Evolutionary conservation across 768 basidiomycete species (phyloP).

Genomic region (Suillus bovinus): DNA sequence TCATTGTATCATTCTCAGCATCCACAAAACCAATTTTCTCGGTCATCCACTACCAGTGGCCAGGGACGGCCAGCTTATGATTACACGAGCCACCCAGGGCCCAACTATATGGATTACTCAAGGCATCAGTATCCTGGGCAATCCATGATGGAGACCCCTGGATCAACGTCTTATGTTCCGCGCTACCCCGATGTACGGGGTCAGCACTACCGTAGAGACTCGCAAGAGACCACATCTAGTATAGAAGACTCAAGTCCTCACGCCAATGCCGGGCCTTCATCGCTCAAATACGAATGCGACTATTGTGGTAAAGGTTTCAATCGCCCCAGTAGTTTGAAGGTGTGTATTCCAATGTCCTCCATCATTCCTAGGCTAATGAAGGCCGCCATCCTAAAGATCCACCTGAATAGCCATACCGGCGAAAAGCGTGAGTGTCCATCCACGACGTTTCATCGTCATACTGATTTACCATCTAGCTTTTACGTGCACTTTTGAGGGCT

Average conservation of each 20-base stretch:
- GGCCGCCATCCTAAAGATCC: constrained; percentile 51
- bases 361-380: constrained; percentile 12
- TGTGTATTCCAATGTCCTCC: constrained; percentile 27
- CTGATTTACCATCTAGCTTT: constrained; percentile 50
- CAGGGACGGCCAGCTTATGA: constrained; percentile 29
- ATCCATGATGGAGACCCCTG: constrained; percentile 17
- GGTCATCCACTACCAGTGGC: constrained; percentile 29
- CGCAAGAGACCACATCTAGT: constrained; percentile 5
- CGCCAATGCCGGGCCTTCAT: constrained; percentile 27
- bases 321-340: constrained; percentile 82
- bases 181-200: constrained; percentile 18
- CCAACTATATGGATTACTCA: constrained; percentile 3
- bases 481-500: constrained; percentile 70
- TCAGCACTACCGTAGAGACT: constrained; percentile 23
- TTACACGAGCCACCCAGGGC: constrained; percentile 18
- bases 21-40: constrained; percentile 12
- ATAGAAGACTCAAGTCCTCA: constrained; percentile 20
- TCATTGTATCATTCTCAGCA: constrained; percentile 24
- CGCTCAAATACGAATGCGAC: constrained; percentile 68
- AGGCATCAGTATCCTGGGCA: constrained; percentile 14
- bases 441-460: constrained; percentile 15
- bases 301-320: constrained; percentile 84
- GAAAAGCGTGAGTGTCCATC: constrained; percentile 66
- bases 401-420: constrained; percentile 82
- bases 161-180: constrained; percentile 17